A percentile compares a stretch with the other conserved stretches of the same genome.
Conservation (phyloP, 441 rosid species). For the Adansonia rubrostipa region DNA sequence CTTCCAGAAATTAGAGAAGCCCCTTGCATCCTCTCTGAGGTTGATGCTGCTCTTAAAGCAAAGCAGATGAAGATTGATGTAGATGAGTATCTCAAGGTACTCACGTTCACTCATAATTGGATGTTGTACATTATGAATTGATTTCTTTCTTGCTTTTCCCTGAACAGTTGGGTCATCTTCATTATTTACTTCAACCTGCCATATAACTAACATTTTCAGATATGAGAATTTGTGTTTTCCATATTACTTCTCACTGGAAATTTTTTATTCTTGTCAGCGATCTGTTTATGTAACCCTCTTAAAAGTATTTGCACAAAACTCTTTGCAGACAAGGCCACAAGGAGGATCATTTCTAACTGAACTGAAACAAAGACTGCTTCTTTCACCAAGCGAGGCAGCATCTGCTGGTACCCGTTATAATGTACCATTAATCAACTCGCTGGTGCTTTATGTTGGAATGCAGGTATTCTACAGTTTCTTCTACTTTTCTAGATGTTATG, state of each 20-base stretch:
- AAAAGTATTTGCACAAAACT: not conserved
- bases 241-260: not conserved
- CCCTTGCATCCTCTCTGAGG: slow-evolving; percentile 93
- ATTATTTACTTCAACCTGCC: not conserved
- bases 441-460: slow-evolving; percentile 97
- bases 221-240: not conserved
- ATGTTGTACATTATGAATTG: not conserved
- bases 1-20: slow-evolving; percentile 89
- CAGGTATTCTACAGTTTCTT: slow-evolving; percentile 58
- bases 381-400: slow-evolving; percentile 73
- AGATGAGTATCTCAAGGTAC: slow-evolving; percentile 94
- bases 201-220: not conserved
- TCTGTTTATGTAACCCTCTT: not conserved
- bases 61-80: slow-evolving; percentile 92
- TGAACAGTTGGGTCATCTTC: not conserved
- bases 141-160: not conserved
- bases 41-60: slow-evolving; percentile 85
- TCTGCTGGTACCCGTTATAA: slow-evolving; percentile 91
- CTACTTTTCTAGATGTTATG: not conserved
- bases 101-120: not conserved
- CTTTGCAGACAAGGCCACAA: slow-evolving; percentile 70
- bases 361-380: slow-evolving; percentile 82
- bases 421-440: slow-evolving; percentile 91
- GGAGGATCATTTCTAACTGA: slow-evolving; percentile 79
- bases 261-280: not conserved